These are phyloP conservation scores for Candida schatavii DNA, from an alignment of 805 yeast genomes.

Conservation along the genomic window DNA sequence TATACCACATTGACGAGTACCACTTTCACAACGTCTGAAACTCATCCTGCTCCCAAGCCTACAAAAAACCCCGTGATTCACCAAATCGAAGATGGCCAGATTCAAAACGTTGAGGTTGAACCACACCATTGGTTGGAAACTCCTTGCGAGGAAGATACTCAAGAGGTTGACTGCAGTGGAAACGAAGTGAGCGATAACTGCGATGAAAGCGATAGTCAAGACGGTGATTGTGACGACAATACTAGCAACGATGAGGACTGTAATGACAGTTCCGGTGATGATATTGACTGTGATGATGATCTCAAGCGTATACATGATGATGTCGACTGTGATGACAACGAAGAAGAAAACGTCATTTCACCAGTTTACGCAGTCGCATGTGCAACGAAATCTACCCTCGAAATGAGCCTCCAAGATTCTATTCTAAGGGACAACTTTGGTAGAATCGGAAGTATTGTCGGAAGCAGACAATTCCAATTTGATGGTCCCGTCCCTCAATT, in stretches of 20 bases:
- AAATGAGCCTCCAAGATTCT: slow-evolving; percentile 28
- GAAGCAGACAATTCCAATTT: slow-evolving; percentile 38
- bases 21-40: slow-evolving; percentile 12
- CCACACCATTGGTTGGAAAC: background rate
- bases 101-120: slow-evolving; percentile 16
- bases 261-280: slow-evolving; percentile 2
- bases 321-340: slow-evolving; percentile 1
- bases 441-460: slow-evolving; percentile 38
- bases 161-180: background rate
- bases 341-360: slow-evolving; percentile 12
- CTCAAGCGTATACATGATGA: too few species aligned
- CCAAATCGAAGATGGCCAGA: slow-evolving; percentile 30
- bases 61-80: slow-evolving; percentile 18
- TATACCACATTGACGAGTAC: slow-evolving; percentile 8
- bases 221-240: slow-evolving; percentile 2
- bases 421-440: slow-evolving; percentile 28
- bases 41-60: slow-evolving; percentile 21
- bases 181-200: too few species aligned
- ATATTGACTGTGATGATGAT: slow-evolving; percentile 2
- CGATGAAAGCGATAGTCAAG: slow-evolving; percentile 7
- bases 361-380: slow-evolving; percentile 31
- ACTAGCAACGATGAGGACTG: background rate
- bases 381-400: slow-evolving; percentile 20
- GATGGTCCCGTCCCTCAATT: slow-evolving; percentile 41
- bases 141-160: slow-evolving; percentile 5